A percentile compares a stretch with the other conserved stretches of the same genome.
phyloP scores from a whole-genome alignment of 2,329 filamentous ascomycete species.

The Camptophora hylomeconis region DNA sequence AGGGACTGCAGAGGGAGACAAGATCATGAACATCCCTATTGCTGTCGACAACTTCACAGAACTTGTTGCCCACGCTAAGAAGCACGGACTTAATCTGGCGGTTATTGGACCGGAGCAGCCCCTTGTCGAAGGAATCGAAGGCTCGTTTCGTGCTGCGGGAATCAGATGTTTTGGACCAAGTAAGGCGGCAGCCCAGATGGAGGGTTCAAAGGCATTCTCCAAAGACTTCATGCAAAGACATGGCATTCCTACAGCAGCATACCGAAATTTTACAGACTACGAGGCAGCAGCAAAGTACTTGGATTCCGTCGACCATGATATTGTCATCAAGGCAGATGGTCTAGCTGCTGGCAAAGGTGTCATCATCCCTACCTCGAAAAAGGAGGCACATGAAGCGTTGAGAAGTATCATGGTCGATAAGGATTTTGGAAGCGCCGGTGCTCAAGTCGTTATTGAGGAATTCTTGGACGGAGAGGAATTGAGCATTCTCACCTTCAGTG shows the following conservation, averaged over 20 bases:
- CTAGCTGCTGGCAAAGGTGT: constrained; percentile 93
- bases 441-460: constrained; percentile 92
- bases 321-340: constrained; percentile 90
- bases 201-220: constrained; percentile 92
- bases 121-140: constrained; percentile 81
- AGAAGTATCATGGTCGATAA: constrained; percentile 82
- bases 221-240: constrained; percentile 96
- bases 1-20: constrained; percentile 54
- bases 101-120: constrained; percentile 87
- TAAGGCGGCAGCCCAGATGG: constrained; percentile 72
- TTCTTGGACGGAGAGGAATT: constrained; percentile 84
- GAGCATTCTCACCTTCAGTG: constrained; percentile 80
- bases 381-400: constrained; percentile 70
- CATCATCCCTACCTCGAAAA: constrained; percentile 67
- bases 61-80: constrained; percentile 61
- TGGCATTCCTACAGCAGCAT: constrained; percentile 78
- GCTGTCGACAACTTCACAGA: constrained; percentile 63
- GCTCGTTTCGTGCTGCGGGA: constrained; percentile 61
- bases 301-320: constrained; percentile 53
- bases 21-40: constrained; percentile 53
- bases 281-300: constrained; percentile 62
- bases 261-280: constrained; percentile 76
- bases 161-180: constrained; percentile 80
- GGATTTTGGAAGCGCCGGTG: constrained; percentile 74
- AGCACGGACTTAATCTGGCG: constrained; percentile 65